A percentile compares a stretch with the other conserved stretches of the same genome.
Evolutionary conservation across 2,329 filamentous ascomycete genomes (phyloP).

Genomic region (Trichoderma koningii): DNA sequence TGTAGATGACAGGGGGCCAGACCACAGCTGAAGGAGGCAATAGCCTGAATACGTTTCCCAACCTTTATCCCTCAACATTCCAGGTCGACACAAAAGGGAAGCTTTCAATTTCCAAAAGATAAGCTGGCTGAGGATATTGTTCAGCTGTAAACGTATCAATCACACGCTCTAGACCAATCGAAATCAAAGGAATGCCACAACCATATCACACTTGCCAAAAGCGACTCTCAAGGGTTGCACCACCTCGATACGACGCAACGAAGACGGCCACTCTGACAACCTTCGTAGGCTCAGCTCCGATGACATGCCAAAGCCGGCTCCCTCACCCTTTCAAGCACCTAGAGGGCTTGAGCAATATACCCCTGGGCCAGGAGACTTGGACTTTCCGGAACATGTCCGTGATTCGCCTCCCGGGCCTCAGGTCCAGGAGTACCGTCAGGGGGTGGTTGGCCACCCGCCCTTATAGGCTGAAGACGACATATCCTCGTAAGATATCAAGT

Average conservation of each 20-base stretch:
- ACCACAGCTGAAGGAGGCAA: too few relatives aligned
- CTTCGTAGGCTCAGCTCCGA: background rate
- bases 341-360: background rate
- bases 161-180: background rate
- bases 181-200: slow-evolving; percentile 13
- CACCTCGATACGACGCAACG: background rate
- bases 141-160: background rate
- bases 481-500: slow-evolving; percentile 18
- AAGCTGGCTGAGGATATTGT: background rate
- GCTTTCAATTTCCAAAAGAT: too few relatives aligned
- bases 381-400: background rate
- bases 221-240: background rate
- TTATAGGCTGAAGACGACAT: background rate
- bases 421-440: background rate
- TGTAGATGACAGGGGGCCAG: too few relatives aligned
- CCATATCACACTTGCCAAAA: background rate
- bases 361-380: background rate
- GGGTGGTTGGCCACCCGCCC: background rate
- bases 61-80: too few relatives aligned
- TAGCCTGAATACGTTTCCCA: too few relatives aligned
- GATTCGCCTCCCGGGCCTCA: background rate
- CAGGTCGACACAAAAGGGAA: too few relatives aligned
- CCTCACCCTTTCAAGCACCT: background rate
- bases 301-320: background rate
- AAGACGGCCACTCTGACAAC: background rate